Base-by-base conservation (phyloP, 2,329 filamentous ascomycete genomes). In the Verticillium isaacii region DNA sequence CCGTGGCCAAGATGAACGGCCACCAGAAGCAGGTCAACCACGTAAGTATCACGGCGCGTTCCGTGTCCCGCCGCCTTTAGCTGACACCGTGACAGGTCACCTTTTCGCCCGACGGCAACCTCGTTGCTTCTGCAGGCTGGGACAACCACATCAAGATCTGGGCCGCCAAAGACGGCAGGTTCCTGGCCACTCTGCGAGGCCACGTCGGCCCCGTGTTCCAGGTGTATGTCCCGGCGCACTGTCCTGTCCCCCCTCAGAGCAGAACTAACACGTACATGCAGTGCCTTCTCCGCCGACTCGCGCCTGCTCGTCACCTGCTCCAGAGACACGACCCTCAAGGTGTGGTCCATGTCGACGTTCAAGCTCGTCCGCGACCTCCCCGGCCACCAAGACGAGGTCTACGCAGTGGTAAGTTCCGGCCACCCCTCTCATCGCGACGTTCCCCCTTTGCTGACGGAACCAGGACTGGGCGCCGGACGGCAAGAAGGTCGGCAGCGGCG, bases 1-100 rank as follows among this genome's bases (percentile, higher is more conserved):
- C 94, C 0, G 80, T 98, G 3, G 90, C 91, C n/a, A 84, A 93
- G 37, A 85, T 98, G 77, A 77, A 92, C n/a, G 95, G 95, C 2
- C 95, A 99, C 71, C 92, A 97, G 74, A 98, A 98, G 77, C 91
- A 94, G 72, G 93, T 98, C 68, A 97, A 98, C 74, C 91, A 97
- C 72, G 93, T 58, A 32, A 50, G 57, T 29, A 29, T 58, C n/a
- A 19, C 39, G 34, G 14, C 5, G 23, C 12, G 5, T 9, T 5
- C n/a, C 17, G 17, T 50, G 32, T 2, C 17, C 5, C 19, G 32
- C n/a, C 1, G 36, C 7, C 14, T 14, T 11, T 15, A 12, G 17
- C 34, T 57, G 23, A 58, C 34, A 23, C 0, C 34, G 15, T 32
- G 23, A 32, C 23, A 58, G 57, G 57, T 98, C 57, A 90, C 89